phyloP scores from a whole-genome alignment of 805 yeast genomes.

The Metschnikowia lochheadii region DNA sequence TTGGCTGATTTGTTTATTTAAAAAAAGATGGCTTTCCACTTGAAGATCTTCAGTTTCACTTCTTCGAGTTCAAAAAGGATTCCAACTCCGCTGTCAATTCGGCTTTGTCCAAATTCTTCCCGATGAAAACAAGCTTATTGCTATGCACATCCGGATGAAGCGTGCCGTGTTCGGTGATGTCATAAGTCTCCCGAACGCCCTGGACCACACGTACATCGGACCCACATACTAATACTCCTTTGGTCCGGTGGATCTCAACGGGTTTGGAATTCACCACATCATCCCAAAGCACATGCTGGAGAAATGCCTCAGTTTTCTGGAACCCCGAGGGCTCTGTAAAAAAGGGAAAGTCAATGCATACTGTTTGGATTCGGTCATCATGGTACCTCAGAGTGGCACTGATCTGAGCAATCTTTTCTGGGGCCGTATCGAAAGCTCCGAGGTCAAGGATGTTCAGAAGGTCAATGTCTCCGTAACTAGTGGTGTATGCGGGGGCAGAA shows the following conservation, averaged over 20 bases:
- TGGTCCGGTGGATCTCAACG: conserved; percentile 75
- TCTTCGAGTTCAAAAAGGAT: neutral
- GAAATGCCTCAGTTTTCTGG: conserved; percentile 50
- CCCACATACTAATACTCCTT: conserved; percentile 58
- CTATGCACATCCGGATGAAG: conserved; percentile 33
- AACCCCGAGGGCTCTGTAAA: conserved; percentile 36
- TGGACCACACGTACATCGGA: conserved; percentile 62
- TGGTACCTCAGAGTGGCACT: conserved; percentile 25
- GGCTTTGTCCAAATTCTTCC: conserved; percentile 50
- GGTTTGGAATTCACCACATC: conserved; percentile 35
- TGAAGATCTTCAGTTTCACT: too few relatives aligned
- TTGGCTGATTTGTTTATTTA: too few relatives aligned
- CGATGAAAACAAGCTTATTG: conserved; percentile 72
- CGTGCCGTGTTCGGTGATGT: conserved; percentile 49
- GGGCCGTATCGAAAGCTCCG: conserved; percentile 61
- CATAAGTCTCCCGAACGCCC: conserved; percentile 92
- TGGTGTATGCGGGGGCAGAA: conserved; percentile 60
- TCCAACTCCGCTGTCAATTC: conserved; percentile 32
- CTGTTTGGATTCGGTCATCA: conserved; percentile 37
- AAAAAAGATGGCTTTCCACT: too few relatives aligned
- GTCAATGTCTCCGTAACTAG: conserved; percentile 74
- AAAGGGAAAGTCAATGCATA: conserved; percentile 42
- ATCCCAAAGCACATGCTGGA: conserved; percentile 80
- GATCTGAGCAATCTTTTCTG: conserved; percentile 18
- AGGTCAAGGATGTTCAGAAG: conserved; percentile 65